Conservation (phyloP, 768 basidiomycete genomes). For the Psilocybe subaeruginosa region DNA sequence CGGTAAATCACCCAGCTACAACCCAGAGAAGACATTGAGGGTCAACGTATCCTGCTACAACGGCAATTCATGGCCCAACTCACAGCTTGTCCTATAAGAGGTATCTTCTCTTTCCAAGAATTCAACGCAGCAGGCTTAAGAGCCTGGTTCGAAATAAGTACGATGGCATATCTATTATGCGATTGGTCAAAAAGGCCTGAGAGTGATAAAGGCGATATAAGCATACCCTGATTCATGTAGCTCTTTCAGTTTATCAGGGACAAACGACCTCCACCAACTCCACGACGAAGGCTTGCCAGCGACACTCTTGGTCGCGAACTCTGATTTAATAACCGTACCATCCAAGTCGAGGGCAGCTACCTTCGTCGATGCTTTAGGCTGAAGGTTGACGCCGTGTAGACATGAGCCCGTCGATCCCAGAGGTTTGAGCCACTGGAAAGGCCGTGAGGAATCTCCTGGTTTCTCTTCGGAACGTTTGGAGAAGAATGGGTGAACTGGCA, state of each 20-base stretch:
- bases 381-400: conserved; percentile 42
- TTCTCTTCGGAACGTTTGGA: conserved; percentile 16
- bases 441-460: conserved; percentile 10
- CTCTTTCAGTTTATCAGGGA: conserved; percentile 66
- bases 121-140: conserved; percentile 49
- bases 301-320: conserved; percentile 31
- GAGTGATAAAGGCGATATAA: background rate
- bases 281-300: conserved; percentile 39
- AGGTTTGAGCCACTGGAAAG: conserved; percentile 44
- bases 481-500: conserved; percentile 40
- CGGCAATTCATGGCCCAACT: conserved; percentile 19
- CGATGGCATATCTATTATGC: conserved; percentile 61
- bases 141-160: conserved; percentile 84
- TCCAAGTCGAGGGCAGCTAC: conserved; percentile 88
- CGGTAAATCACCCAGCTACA: conserved; percentile 71
- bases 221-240: conserved; percentile 63
- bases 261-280: conserved; percentile 74
- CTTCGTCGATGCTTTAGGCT: conserved; percentile 50
- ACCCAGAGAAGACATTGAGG: background rate
- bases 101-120: conserved; percentile 80
- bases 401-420: conserved; percentile 41
- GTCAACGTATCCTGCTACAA: background rate
- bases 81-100: conserved; percentile 65
- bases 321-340: conserved; percentile 78
- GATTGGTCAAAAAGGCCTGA: background rate